Base-by-base conservation (phyloP, 257 asterid genomes). In the Asclepias syriaca region DNA sequence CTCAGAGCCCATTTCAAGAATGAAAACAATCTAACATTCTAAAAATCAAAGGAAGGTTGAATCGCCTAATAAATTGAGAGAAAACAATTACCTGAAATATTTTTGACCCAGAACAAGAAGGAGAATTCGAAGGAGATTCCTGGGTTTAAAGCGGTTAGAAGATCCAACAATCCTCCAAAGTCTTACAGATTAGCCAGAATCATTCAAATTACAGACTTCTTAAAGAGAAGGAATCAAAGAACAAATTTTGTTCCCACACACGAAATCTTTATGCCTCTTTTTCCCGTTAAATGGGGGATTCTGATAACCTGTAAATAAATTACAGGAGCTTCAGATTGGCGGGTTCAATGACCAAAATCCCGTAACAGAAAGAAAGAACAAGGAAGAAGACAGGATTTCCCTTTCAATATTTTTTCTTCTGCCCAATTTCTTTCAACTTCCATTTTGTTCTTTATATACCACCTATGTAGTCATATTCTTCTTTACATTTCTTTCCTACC, bases 11-110 rank as follows among this genome's bases (percentile, higher is more conserved):
- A 60, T 64, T 50, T 37, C 21, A 21, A 19, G 49, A 18, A 61
- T 46, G 29, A 46, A 10, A 12, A 29, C 50, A 71, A 45, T 43
- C 2, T 6, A 45, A 27, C 27, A 27, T 40, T 15, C n/a, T 40
- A 16, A 27, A 3, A 21, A 39, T 55, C 10, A 11, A 12, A 12
- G 14, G 59, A 18, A 18, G 2, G 37, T 16, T 29, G 34, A n/a
- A 48, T 12, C 14, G 49, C 24, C 24, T 50, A 5, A 8, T 12
- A 53, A 54, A 68, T 19, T 3, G 3, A 29, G 34, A 27, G 3
- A 21, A 71, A 68, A 68, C 15, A 29, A 29, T 68, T 68, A 75
- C 78, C 78, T 74, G 55, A 12, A 50, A 49, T 11, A 22, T 16
- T 60, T 72, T 64, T 12, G 45, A 58, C 7, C n/a, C 34, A 27